A percentile compares a stretch with the other conserved stretches of the same genome.
These are phyloP conservation scores for Yarrowia keelungensis DNA, from an alignment of 805 yeast species.

Conservation along the genomic window DNA sequence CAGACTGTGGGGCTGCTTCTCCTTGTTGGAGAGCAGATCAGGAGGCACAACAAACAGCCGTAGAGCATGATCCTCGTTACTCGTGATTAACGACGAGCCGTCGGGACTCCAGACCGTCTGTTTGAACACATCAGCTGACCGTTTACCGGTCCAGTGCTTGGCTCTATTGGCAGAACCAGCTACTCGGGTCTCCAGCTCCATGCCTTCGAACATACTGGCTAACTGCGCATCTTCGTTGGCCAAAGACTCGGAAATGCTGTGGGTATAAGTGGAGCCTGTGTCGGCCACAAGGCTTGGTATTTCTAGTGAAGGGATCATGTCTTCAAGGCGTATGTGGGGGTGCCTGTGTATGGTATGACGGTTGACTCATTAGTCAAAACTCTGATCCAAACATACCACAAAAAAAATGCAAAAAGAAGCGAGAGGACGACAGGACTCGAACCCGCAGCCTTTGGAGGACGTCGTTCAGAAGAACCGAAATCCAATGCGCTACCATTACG, in stretches of 20 bases:
- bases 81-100: constrained; percentile 44
- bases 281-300: constrained; percentile 30
- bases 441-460: constrained; percentile 39
- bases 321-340: neutral
- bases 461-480: constrained; percentile 37
- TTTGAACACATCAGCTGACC: constrained; percentile 37
- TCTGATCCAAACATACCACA: neutral
- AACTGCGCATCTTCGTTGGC: constrained; percentile 23
- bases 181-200: constrained; percentile 23
- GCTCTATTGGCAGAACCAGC: constrained; percentile 18
- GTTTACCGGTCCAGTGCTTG: constrained; percentile 9
- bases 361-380: neutral
- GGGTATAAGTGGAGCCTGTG: constrained; percentile 27
- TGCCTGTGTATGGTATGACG: neutral
- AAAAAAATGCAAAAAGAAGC: constrained; percentile 1
- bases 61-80: constrained; percentile 42
- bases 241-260: constrained; percentile 19
- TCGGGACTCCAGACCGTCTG: constrained; percentile 44
- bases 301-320: constrained; percentile 5
- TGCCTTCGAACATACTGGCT: constrained; percentile 19
- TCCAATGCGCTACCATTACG: constrained; percentile 38
- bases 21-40: constrained; percentile 39
- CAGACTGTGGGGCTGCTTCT: constrained; percentile 16
- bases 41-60: constrained; percentile 43
- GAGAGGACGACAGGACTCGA: constrained; percentile 38